Percentiles rank a stretch among this genome's conserved stretches.
phyloP scores from a whole-genome alignment of 495 filamentous ascomycete species.

The Podospora fimiseda region DNA sequence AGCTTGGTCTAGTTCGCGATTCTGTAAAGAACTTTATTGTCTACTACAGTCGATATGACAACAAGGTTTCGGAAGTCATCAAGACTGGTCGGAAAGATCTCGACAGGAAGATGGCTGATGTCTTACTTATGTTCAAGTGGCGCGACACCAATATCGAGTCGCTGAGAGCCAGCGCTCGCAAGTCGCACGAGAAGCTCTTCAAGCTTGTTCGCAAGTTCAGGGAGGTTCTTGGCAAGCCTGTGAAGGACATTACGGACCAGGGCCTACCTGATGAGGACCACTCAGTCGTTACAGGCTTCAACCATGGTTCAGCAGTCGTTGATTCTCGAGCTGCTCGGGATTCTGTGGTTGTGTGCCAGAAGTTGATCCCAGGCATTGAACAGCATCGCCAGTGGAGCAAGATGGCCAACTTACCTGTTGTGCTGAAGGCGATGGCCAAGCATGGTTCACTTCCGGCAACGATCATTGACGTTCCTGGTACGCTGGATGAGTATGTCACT shows the following conservation, averaged over 20 bases:
- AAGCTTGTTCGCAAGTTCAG: conserved; percentile 87
- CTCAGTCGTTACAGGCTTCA: not conserved
- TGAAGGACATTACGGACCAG: conserved; percentile 55
- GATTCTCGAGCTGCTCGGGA: conserved; percentile 40
- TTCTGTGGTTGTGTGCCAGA: conserved; percentile 47
- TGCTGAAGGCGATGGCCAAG: conserved; percentile 45
- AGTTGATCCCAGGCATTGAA: conserved; percentile 48
- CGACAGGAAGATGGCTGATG: conserved; percentile 82
- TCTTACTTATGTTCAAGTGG: conserved; percentile 86
- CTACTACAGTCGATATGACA: conserved; percentile 63
- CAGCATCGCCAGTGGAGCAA: conserved; percentile 52
- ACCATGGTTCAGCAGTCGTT: not conserved
- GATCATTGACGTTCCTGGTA: conserved; percentile 49
- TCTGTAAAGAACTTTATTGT: conserved; percentile 71
- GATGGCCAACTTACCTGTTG: conserved; percentile 61
- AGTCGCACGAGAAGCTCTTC: conserved; percentile 87
- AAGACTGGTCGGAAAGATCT: conserved; percentile 55
- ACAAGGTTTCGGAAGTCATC: conserved; percentile 55
- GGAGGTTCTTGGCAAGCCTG: conserved; percentile 62
- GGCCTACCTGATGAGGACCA: conserved; percentile 54
- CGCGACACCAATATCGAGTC: conserved; percentile 92
- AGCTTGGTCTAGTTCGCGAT: conserved; percentile 46
- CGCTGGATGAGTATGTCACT: conserved; percentile 59
- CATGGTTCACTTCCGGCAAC: conserved; percentile 45
- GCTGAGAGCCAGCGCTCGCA: conserved; percentile 76